These are phyloP conservation scores for Scleroderma bovista DNA, from an alignment of 768 basidiomycete species.

Conservation along the genomic window DNA sequence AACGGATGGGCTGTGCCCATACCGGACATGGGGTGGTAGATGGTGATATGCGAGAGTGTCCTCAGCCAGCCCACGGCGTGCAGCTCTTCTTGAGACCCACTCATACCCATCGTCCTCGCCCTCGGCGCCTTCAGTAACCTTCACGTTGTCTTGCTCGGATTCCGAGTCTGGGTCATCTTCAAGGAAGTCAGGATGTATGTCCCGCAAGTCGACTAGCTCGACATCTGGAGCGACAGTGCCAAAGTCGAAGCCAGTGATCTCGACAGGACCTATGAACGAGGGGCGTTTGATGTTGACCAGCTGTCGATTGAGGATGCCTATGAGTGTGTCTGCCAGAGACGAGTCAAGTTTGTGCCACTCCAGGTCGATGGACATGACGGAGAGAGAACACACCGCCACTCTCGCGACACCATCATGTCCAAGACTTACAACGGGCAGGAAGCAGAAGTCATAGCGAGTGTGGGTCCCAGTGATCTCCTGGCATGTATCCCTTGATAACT, in stretches of 20 bases:
- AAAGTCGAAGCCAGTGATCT: slow-evolving; percentile 83
- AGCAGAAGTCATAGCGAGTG: slow-evolving; percentile 8
- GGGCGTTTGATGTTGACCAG: slow-evolving; percentile 70
- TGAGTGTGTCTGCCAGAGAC: slow-evolving; percentile 61
- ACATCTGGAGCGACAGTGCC: slow-evolving; percentile 79
- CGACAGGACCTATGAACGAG: slow-evolving; percentile 91
- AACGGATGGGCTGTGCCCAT: slow-evolving; percentile 49
- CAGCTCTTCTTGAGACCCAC: slow-evolving; percentile 69
- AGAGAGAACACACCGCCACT: neutral
- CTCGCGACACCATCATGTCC: neutral
- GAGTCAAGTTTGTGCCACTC: slow-evolving; percentile 85
- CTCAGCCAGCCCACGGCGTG: slow-evolving; percentile 46
- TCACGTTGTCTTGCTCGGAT: slow-evolving; percentile 33
- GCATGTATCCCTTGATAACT: neutral
- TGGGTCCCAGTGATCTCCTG: neutral
- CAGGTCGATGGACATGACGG: slow-evolving; percentile 85
- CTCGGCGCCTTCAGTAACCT: slow-evolving; percentile 47
- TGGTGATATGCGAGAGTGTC: slow-evolving; percentile 58
- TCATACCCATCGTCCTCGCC: slow-evolving; percentile 77
- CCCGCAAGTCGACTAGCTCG: slow-evolving; percentile 85
- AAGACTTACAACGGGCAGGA: slow-evolving; percentile 7
- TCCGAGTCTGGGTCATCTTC: slow-evolving; percentile 51
- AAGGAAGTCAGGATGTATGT: slow-evolving; percentile 93
- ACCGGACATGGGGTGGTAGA: slow-evolving; percentile 69
- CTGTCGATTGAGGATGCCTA: slow-evolving; percentile 74